Conservation (phyloP, 2,329 filamentous ascomycete species). For the Aspergillus melleus region DNA sequence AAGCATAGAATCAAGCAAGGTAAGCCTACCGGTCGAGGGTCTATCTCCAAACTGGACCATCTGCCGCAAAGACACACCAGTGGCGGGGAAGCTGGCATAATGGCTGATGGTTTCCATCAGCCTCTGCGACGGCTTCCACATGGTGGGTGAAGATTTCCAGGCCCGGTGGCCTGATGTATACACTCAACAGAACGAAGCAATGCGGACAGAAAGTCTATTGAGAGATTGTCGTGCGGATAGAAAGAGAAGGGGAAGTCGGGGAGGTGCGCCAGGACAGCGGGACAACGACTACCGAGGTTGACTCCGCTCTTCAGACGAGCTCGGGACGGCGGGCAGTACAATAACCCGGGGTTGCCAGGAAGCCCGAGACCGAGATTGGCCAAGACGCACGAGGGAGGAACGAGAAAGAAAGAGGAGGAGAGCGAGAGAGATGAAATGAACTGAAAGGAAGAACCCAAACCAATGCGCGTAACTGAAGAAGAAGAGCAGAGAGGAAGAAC, state of each 20-base stretch:
- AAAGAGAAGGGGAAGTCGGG: conserved; percentile 3
- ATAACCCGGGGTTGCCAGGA: background rate
- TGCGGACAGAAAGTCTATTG: conserved; percentile 2
- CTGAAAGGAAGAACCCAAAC: background rate
- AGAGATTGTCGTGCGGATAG: conserved; percentile 12
- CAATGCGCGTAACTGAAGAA: background rate
- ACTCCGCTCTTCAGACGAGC: conserved; percentile 14
- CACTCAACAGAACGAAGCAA: conserved; percentile 4
- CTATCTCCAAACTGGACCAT: conserved; percentile 99
- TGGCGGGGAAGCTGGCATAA: conserved; percentile 95
- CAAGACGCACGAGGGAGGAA: background rate
- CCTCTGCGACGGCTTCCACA: conserved; percentile 91
- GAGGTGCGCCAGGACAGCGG: conserved; percentile 12
- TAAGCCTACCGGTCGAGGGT: conserved; percentile 74
- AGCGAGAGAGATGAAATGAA: background rate
- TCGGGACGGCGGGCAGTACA: conserved; percentile 9
- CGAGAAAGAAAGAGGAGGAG: background rate
- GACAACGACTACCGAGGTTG: conserved; percentile 31
- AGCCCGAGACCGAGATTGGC: background rate
- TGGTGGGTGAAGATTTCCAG: conserved; percentile 43
- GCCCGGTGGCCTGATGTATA: conserved; percentile 29
- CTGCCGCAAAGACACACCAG: conserved; percentile 91
- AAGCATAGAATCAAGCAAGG: background rate
- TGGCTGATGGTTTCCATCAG: conserved; percentile 97
- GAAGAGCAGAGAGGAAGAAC: conserved; percentile 10